These are phyloP conservation scores for Aspergillus melleus DNA, from an alignment of 2,329 filamentous ascomycete genomes.

Conservation along the genomic window DNA sequence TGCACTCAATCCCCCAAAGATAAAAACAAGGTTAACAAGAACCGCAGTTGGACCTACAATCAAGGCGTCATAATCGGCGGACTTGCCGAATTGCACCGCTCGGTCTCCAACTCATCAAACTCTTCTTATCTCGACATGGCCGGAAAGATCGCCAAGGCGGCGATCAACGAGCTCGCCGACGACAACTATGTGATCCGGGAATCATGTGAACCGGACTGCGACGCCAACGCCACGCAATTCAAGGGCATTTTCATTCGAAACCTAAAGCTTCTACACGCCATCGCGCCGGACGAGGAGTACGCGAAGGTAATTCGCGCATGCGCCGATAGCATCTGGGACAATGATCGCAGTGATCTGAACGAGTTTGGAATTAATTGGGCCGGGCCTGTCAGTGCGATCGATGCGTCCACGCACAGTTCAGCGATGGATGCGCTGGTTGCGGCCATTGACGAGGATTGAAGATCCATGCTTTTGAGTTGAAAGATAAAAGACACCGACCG, in stretches of 20 bases:
- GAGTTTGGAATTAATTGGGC: slow-evolving; percentile 65
- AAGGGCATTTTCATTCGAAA: slow-evolving; percentile 72
- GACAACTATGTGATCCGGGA: slow-evolving; percentile 54
- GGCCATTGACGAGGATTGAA: slow-evolving; percentile 37
- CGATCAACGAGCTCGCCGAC: slow-evolving; percentile 49
- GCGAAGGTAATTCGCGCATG: slow-evolving; percentile 59
- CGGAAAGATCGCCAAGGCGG: slow-evolving; percentile 53
- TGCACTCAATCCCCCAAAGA: neutral
- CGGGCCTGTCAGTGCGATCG: slow-evolving; percentile 57
- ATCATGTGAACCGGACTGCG: slow-evolving; percentile 53
- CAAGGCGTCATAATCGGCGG: slow-evolving; percentile 63
- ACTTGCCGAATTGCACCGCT: slow-evolving; percentile 54
- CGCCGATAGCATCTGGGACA: slow-evolving; percentile 65
- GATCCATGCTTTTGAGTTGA: neutral
- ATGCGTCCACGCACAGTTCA: slow-evolving; percentile 63
- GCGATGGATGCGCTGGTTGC: slow-evolving; percentile 68
- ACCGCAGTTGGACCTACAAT: slow-evolving; percentile 54
- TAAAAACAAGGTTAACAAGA: neutral
- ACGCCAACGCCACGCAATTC: slow-evolving; percentile 61
- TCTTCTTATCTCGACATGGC: slow-evolving; percentile 45
- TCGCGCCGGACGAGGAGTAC: slow-evolving; percentile 52
- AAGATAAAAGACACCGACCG: neutral
- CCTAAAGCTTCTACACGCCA: slow-evolving; percentile 58
- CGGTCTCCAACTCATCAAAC: slow-evolving; percentile 43
- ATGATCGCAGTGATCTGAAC: slow-evolving; percentile 53